Base-by-base conservation (phyloP, 1,284 basidiomycete genomes). In the Microbotryomycetes sp. region DNA sequence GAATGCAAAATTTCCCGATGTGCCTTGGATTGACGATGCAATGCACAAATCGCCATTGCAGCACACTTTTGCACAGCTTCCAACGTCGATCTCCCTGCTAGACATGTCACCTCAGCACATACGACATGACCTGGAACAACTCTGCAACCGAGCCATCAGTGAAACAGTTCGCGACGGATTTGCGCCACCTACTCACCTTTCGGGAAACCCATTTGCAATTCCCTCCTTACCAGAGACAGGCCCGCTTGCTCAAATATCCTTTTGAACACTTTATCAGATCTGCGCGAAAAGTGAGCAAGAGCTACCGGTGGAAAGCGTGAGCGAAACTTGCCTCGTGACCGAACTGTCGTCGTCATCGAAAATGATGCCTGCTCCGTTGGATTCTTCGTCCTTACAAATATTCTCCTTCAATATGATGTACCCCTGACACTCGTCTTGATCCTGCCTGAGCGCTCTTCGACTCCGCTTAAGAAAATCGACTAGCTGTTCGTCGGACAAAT, bases 371-470 rank as follows among this genome's bases (percentile, higher is more conserved):
- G 84, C 78, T 5, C 76, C 75, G 0, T 81, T 83, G 52, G 82
- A 82, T 26, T 78, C 75, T 2, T 68, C 67, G 70, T 89, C 83
- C 5, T 76, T 72, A 73, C 89, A 93, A n/a, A 87, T 71, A 74
- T 97, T 97, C 76, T 97, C 92, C 75, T 97, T 97, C 52, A 93
- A 84, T 24, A 96, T 79, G 59, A 96, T 88, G 29, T 50, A 64
- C n/a, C 67, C 67, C 26, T 68, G 60, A 31, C 52, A 47, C 3
- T 88, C 66, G 75, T 54, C 79, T 73, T 52, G 28, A 15, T 26
- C 5, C 26, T 49, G 53, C 30, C 83, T 78, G 62, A 91, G 73
- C 1, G 87, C 81, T 5, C 75, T 75, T 55, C 80, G 79, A 65
- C 84, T 81, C 53, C 83, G 79, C 68, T 79, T 78, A 61, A 96